Base-by-base conservation (phyloP, 768 basidiomycete species). In the Rhodotorula diobovata region DNA sequence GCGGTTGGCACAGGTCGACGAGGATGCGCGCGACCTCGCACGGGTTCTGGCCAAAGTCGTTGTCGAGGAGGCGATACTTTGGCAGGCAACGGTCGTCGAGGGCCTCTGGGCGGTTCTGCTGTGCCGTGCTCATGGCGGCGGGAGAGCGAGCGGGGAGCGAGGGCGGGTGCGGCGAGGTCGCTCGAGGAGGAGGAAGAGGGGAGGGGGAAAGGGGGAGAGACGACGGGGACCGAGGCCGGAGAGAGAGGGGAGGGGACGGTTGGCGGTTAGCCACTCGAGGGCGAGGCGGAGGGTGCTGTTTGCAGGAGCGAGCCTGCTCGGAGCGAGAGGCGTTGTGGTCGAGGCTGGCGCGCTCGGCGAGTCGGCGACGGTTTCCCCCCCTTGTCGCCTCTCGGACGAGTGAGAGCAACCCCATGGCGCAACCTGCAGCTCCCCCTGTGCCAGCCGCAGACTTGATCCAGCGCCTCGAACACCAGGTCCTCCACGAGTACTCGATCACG, bases 1-100 rank as follows among this genome's bases (percentile, higher is more conserved):
- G 7, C 25, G 32, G 34, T 16, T 48, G 34, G 48, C 64, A 66
- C 37, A 54, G 41, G 63, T 50, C 43, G 43, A 56, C 35, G 23
- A 66, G 56, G 10, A 21, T 9, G 32, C 54, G 63, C 18, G 67
- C 80, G 30, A 78, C 61, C 41, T 81, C 79, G 70, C 83, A 78
- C 30, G 79, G 58, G 61, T 82, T 80, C 35, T 79, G 78, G 25
- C 78, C 64, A 15, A 79, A 73, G 66, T 76, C 71, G 55, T 79
- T 80, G n/a, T 81, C 76, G 64, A 73, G 59, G 35, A 53, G 48
- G 46, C 23, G 16, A 39, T 70, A 78, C 35, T 32, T 15, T 8
- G 56, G 41, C 20, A 41, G 39, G 51, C 70, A 71, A 9, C 51
- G n/a, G 30, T 59, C 39, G 32, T 30, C 57, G n/a, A 71, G 50